Evolutionary conservation across 768 basidiomycete genomes (phyloP).

Genomic region (Coprinopsis strossmayeri): DNA sequence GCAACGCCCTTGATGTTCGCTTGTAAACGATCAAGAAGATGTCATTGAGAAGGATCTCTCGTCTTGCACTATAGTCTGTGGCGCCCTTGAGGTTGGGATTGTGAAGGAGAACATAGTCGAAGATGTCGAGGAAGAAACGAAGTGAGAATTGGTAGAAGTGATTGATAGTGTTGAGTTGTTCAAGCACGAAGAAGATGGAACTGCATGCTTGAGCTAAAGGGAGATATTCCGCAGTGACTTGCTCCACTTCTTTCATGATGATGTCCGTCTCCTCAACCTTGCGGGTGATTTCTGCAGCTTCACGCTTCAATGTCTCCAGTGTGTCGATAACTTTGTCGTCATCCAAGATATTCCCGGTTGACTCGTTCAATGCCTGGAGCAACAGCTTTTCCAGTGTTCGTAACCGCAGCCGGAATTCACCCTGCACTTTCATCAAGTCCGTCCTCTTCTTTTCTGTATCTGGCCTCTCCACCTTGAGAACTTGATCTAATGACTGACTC

Average conservation of each 20-base stretch:
- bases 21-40: slow-evolving; percentile 86
- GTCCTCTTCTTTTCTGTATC: slow-evolving; percentile 94
- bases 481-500: slow-evolving; percentile 96
- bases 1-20: slow-evolving; percentile 83
- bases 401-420: slow-evolving; percentile 91
- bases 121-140: slow-evolving; percentile 96
- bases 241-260: slow-evolving; percentile 94
- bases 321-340: slow-evolving; percentile 99
- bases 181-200: slow-evolving; percentile 93
- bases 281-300: slow-evolving; percentile 91
- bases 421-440: slow-evolving; percentile 96
- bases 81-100: slow-evolving; percentile 86
- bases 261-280: slow-evolving; percentile 97
- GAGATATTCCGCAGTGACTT: slow-evolving; percentile 91
- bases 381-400: slow-evolving; percentile 90
- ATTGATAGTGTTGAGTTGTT: slow-evolving; percentile 88
- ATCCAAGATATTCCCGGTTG: slow-evolving; percentile 93
- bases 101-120: slow-evolving; percentile 88
- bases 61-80: slow-evolving; percentile 63
- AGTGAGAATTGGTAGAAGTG: slow-evolving; percentile 99
- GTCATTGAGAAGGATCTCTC: slow-evolving; percentile 78
- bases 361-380: slow-evolving; percentile 93
- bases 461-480: slow-evolving; percentile 93
- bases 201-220: slow-evolving; percentile 95
- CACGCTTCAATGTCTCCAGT: slow-evolving; percentile 89